Percentiles rank a stretch among this genome's conserved stretches.
phyloP scores from a whole-genome alignment of 805 yeast genomes.

The Teunomyces cretensis region DNA sequence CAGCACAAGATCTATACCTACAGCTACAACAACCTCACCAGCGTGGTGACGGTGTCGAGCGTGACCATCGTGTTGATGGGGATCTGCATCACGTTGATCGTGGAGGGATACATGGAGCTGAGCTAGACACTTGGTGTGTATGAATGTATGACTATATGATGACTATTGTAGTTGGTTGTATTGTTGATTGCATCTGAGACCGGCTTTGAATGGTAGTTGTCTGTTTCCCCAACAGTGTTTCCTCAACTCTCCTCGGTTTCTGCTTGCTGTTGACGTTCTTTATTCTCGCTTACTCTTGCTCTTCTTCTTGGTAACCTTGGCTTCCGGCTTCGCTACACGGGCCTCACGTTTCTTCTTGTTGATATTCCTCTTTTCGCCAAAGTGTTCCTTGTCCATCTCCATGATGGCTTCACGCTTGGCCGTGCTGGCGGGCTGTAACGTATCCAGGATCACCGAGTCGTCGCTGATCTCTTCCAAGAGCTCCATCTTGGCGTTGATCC shows the following conservation, averaged over 20 bases:
- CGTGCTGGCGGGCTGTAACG: constrained; percentile 65
- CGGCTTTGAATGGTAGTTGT: no score
- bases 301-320: constrained; percentile 4
- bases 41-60: constrained; percentile 31
- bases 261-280: no score
- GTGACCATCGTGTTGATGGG: constrained; percentile 37
- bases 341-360: constrained; percentile 43
- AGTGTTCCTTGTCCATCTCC: constrained; percentile 91
- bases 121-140: no score
- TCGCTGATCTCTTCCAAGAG: constrained; percentile 71
- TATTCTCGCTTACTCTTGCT: neutral
- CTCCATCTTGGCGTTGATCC: constrained; percentile 79
- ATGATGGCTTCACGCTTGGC: constrained; percentile 89
- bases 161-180: no score
- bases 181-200: no score
- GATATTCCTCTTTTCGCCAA: constrained; percentile 69
- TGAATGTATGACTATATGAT: no score
- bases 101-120: constrained; percentile 10
- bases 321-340: constrained; percentile 4
- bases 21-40: constrained; percentile 29
- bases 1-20: constrained; percentile 39
- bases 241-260: no score
- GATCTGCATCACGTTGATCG: constrained; percentile 25
- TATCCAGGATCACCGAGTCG: constrained; percentile 69
- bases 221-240: constrained; percentile 2